Evolutionary conservation across 352 stramenopile genomes (phyloP).

Genomic region (Phytopythium mirpurense): DNA sequence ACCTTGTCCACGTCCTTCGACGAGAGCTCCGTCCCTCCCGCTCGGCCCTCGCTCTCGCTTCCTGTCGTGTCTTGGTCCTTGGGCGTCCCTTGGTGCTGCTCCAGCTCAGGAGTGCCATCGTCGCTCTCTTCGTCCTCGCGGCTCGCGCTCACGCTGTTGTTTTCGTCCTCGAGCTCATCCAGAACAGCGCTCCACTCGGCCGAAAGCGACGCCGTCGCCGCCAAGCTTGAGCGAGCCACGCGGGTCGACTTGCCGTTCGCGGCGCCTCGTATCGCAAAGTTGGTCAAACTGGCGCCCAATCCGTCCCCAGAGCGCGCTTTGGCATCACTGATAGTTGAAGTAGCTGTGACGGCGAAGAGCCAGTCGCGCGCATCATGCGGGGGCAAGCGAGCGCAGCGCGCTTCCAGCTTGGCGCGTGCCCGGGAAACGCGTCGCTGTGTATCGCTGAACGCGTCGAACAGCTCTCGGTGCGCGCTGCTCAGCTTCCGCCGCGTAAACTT

Average conservation of each 20-base stretch:
- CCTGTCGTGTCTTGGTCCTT: not conserved
- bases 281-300: constrained; percentile 7
- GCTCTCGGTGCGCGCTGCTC: constrained; percentile 34
- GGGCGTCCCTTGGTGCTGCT: not conserved
- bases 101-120: not conserved
- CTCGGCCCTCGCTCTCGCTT: not conserved
- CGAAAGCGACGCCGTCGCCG: constrained; percentile 1
- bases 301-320: not conserved
- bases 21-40: not conserved
- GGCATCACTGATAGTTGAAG: not conserved
- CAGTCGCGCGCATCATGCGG: constrained; percentile 1
- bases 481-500: constrained; percentile 46
- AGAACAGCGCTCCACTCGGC: not conserved
- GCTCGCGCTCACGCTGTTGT: constrained; percentile 8
- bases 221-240: constrained; percentile 1
- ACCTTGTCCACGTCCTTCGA: constrained; percentile 17
- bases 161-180: constrained; percentile 10
- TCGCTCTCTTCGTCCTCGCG: constrained; percentile 4
- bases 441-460: constrained; percentile 29
- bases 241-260: constrained; percentile 7
- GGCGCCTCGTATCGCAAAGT: constrained; percentile 22
- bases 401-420: constrained; percentile 8
- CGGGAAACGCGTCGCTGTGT: constrained; percentile 15
- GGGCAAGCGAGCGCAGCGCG: not conserved
- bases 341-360: not conserved